Evolutionary conservation across 805 yeast species (phyloP), one percentile per base, ranked within the genome.

Genomic region (Nakazawaea populi): DNA sequence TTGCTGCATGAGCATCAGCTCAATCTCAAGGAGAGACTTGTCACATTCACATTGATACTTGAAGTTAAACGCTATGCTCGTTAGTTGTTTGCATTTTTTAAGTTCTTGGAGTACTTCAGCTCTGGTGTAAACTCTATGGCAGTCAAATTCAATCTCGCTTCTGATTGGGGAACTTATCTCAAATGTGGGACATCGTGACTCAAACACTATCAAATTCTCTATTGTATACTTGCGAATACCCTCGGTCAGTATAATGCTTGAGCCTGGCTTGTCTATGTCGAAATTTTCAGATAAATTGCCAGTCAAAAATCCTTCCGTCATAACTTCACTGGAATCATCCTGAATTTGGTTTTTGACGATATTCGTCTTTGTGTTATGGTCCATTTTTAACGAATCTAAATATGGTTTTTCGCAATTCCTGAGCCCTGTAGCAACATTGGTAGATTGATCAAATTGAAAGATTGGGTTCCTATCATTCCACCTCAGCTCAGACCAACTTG

Each of bases 1-100:
- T 44, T 1, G 63, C 50, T 12, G 67, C 69, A 6, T 43, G 41
- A 44, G 67, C 52, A 2, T 53, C 52, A 47, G 53, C 62, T 6
- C 58, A 61, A 10, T 66, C 66, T 41, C 58, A 55, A 27, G 18
- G 28, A 47, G 4, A 29, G 4, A 24, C 14, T 27, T 34, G 18
- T 40, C 46, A 4, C 45, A 45, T 27, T 32, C 28, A 45, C 50
- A 41, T 8, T 24, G 8, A 10, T 41, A 6, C 8, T 24, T 31
- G 11, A 47, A 47, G 5, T 10, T 47, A 28, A 24, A n/a, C 4
- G 8, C 8, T 4, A 6, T 6, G 6, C 10, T 34, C 4, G 43
- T 28, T 11, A 47, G 34, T 5, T 9, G 28, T 30, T 6, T 35
- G 14, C 10, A 35, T 27, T 32, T 32, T 30, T 10, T 11, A 6